Conservation (phyloP, 2,329 filamentous ascomycete species). For the Bipolaris sorokiniana region DNA sequence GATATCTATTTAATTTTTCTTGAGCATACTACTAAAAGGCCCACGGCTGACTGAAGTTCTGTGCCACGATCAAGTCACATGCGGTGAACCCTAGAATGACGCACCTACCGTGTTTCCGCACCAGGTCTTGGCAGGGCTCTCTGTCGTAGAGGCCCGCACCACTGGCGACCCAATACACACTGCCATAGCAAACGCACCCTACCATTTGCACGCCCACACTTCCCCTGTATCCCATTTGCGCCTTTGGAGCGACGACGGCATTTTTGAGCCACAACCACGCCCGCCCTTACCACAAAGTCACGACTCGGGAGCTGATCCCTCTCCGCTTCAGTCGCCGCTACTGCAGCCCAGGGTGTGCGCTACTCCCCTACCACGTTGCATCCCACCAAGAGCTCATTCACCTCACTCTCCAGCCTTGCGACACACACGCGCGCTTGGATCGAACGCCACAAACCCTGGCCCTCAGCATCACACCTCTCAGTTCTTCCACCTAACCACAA, state of each 20-base stretch:
- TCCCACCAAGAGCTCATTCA: constrained; percentile 30
- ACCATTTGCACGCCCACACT: constrained; percentile 20
- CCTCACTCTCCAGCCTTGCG: constrained; percentile 13
- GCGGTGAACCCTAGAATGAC: constrained; percentile 19
- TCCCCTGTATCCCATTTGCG: constrained; percentile 6
- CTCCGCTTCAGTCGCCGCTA: constrained; percentile 39
- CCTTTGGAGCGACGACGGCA: constrained; percentile 6
- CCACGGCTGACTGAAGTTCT: constrained; percentile 1
- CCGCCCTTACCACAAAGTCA: constrained; percentile 8
- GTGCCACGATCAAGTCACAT: constrained; percentile 8
- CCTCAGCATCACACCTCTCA: constrained; percentile 2
- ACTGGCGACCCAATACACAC: constrained; percentile 25
- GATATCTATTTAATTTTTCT: constrained; percentile 1
- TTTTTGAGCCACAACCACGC: constrained; percentile 12
- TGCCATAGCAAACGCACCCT: constrained; percentile 31
- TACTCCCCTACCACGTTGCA: constrained; percentile 32
- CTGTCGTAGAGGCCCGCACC: constrained; percentile 11
- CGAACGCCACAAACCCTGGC: background rate
- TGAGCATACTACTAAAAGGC: constrained; percentile 5
- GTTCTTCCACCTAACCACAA: constrained; percentile 5
- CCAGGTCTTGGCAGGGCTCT: constrained; percentile 12
- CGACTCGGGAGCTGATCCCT: constrained; percentile 24
- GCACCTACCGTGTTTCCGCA: constrained; percentile 17
- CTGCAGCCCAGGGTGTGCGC: constrained; percentile 30
- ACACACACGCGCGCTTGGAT: constrained; percentile 8